Evolutionary conservation across 805 yeast genomes (phyloP).

Genomic region (Candida ascalaphidarum): DNA sequence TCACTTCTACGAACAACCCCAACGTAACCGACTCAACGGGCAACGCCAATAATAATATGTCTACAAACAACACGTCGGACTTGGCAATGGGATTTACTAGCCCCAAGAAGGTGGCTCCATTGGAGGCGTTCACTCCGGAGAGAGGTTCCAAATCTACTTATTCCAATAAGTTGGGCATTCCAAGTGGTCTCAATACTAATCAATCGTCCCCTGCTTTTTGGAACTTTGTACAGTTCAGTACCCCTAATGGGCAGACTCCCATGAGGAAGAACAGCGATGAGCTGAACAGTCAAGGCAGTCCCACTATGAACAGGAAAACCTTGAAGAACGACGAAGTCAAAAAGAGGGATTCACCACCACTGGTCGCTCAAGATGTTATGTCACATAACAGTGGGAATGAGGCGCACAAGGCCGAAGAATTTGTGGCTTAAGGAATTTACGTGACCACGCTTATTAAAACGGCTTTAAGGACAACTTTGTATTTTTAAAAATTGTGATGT

Average conservation of each 20-base stretch:
- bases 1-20: constrained; percentile 5
- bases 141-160: constrained; percentile 24
- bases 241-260: constrained; percentile 38
- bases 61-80: constrained; percentile 22
- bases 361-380: neutral
- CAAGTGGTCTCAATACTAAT: constrained; percentile 28
- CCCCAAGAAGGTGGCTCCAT: constrained; percentile 33
- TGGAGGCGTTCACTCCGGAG: constrained; percentile 38
- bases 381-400: too few species aligned
- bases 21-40: constrained; percentile 9
- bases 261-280: constrained; percentile 29
- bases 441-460: too few species aligned
- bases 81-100: constrained; percentile 30
- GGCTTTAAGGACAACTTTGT: too few species aligned
- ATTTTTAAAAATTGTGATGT: too few species aligned
- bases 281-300: constrained; percentile 30
- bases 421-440: too few species aligned
- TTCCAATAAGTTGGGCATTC: constrained; percentile 3
- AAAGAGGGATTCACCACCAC: too few species aligned
- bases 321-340: constrained; percentile 2
- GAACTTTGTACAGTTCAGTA: constrained; percentile 77
- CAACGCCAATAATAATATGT: constrained; percentile 3
- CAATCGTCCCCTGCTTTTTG: constrained; percentile 85
- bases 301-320: constrained; percentile 24
- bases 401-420: too few species aligned